These are phyloP conservation scores for Achaetomiella virescens DNA, from an alignment of 495 filamentous ascomycete species.

Conservation along the genomic window DNA sequence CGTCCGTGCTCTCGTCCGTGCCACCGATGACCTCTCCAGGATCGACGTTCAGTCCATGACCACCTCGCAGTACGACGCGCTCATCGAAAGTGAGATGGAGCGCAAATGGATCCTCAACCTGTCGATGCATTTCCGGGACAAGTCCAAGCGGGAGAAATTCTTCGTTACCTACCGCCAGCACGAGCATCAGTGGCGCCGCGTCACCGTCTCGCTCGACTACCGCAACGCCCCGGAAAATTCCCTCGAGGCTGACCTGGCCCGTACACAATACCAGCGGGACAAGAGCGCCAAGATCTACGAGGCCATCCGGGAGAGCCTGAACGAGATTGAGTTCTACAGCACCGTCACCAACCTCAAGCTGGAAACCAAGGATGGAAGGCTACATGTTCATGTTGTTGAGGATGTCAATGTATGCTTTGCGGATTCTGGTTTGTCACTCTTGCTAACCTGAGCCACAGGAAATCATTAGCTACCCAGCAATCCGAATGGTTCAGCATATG, in stretches of 20 bases:
- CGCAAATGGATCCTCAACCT: slow-evolving; percentile 92
- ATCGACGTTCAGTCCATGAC: slow-evolving; percentile 41
- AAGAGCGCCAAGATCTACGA: slow-evolving; percentile 96
- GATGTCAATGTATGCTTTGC: slow-evolving; percentile 62
- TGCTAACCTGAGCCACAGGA: slow-evolving; percentile 43
- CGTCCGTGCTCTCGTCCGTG: slow-evolving; percentile 2
- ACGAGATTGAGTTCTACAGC: slow-evolving; percentile 89
- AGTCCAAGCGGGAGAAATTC: slow-evolving; percentile 93
- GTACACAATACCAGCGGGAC: slow-evolving; percentile 78
- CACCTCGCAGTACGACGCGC: slow-evolving; percentile 48
- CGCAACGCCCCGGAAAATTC: slow-evolving; percentile 73
- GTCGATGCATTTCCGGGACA: slow-evolving; percentile 97
- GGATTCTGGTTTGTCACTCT: neutral
- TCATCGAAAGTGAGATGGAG: slow-evolving; percentile 76
- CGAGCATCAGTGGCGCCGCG: slow-evolving; percentile 70
- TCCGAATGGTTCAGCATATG: slow-evolving; percentile 70
- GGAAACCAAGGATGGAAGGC: slow-evolving; percentile 77
- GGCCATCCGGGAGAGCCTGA: slow-evolving; percentile 84
- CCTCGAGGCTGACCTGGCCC: slow-evolving; percentile 74
- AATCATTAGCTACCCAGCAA: slow-evolving; percentile 80
- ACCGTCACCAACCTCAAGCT: slow-evolving; percentile 96
- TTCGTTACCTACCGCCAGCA: slow-evolving; percentile 88
- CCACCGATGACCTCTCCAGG: slow-evolving; percentile 23
- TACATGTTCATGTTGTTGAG: slow-evolving; percentile 98
- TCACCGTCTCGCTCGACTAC: slow-evolving; percentile 94